phyloP scores from a whole-genome alignment of 257 asterid genomes.

The Nemophila menziesii region DNA sequence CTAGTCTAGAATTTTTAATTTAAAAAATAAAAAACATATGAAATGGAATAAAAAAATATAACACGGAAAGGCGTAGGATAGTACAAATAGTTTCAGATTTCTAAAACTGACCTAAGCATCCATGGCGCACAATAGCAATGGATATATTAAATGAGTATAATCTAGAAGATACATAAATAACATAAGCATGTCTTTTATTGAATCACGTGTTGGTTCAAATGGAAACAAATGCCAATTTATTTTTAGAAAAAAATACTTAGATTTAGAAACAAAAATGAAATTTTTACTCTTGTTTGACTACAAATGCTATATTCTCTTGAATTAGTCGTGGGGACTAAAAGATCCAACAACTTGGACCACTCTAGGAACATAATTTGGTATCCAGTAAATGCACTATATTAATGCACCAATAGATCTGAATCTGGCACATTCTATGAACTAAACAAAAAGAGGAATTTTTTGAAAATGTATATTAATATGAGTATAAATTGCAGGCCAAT shows the following conservation, averaged over 20 bases:
- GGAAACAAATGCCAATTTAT: not conserved
- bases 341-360: not conserved
- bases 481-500: constrained; percentile 62
- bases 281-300: no score
- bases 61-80: not conserved
- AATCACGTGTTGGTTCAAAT: not conserved
- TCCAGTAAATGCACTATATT: no score
- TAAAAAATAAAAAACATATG: no score
- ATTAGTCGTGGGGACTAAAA: not conserved
- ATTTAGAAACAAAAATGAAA: no score
- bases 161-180: not conserved
- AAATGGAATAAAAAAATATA: no score
- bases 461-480: no score
- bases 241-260: no score
- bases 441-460: no score
- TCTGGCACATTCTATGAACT: no score
- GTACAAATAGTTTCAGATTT: not conserved
- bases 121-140: not conserved
- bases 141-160: not conserved
- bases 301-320: no score
- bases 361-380: no score
- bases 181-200: not conserved
- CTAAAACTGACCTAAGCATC: not conserved
- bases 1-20: not conserved
- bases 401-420: no score